phyloP scores from a whole-genome alignment of 352 stramenopile species.

The Plasmopara muralis region DNA sequence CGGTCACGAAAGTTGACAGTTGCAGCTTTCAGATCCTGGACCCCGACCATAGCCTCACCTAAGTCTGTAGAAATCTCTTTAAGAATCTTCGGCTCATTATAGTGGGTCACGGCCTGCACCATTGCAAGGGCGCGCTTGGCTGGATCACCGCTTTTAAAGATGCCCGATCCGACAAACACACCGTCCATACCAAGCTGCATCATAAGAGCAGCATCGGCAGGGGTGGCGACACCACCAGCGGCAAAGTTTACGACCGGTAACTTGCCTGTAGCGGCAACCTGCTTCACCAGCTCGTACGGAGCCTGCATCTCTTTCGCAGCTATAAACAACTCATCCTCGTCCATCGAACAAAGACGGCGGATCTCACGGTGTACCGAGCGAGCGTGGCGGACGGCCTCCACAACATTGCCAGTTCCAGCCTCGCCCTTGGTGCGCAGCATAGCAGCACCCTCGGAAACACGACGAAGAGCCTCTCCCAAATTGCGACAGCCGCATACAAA shows the following conservation, averaged over 20 bases:
- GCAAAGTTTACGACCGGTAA: constrained; percentile 98
- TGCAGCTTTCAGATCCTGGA: constrained; percentile 94
- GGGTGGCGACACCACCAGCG: constrained; percentile 96
- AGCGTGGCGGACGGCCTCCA: constrained; percentile 96
- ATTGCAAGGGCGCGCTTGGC: constrained; percentile 93
- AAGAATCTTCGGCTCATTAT: constrained; percentile 95
- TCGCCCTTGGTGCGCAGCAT: constrained; percentile 99
- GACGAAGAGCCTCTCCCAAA: constrained; percentile 93
- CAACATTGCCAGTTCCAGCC: constrained; percentile 96
- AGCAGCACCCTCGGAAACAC: constrained; percentile 92
- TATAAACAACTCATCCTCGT: constrained; percentile 97
- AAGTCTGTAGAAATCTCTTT: constrained; percentile 95
- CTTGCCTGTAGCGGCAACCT: constrained; percentile 86
- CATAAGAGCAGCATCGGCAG: constrained; percentile 96
- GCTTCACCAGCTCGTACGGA: constrained; percentile 90
- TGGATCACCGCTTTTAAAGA: constrained; percentile 96
- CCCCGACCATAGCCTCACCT: constrained; percentile 96
- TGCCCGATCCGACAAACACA: constrained; percentile 97
- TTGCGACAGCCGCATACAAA: constrained; percentile 99
- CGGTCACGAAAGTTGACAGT: constrained; percentile 96
- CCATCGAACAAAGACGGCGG: constrained; percentile 86
- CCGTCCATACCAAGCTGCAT: constrained; percentile 99
- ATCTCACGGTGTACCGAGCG: constrained; percentile 91
- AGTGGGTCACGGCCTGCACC: constrained; percentile 96
- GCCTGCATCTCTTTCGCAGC: constrained; percentile 95